Evolutionary conservation across 2,329 filamentous ascomycete genomes (phyloP).

Genomic region (Stagonosporopsis rhizophila): DNA sequence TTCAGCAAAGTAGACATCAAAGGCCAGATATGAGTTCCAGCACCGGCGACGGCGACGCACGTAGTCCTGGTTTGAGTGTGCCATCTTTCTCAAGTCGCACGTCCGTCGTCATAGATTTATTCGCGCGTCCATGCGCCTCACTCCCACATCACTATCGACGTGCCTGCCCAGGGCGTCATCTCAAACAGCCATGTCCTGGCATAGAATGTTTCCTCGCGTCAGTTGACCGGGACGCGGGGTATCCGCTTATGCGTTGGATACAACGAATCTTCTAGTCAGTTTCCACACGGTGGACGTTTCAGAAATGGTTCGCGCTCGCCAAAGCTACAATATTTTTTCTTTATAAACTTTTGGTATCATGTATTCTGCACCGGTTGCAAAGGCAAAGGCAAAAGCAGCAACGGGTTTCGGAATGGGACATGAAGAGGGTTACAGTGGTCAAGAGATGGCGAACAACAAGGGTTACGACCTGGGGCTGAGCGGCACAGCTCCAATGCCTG

Average conservation of each 20-base stretch:
- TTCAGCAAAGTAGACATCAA: constrained; percentile 95
- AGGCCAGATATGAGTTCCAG: constrained; percentile 79
- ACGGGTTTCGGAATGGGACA: constrained; percentile 17
- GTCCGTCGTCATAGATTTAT: constrained; percentile 19
- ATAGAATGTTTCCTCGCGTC: constrained; percentile 26
- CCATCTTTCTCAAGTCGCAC: constrained; percentile 18
- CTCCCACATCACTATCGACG: constrained; percentile 30
- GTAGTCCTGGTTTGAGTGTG: constrained; percentile 5
- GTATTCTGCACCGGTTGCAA: not conserved
- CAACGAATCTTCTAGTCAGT: constrained; percentile 39
- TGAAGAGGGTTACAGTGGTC: not conserved
- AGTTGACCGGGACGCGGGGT: constrained; percentile 40
- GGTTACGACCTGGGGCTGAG: constrained; percentile 4
- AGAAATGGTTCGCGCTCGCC: constrained; percentile 22
- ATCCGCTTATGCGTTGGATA: constrained; percentile 43
- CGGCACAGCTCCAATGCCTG: constrained; percentile 3
- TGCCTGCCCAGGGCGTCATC: constrained; percentile 21
- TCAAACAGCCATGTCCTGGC: constrained; percentile 33
- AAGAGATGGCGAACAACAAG: not conserved
- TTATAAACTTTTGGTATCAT: constrained; percentile 23
- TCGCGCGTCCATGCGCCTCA: constrained; percentile 33
- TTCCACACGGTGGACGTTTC: constrained; percentile 41
- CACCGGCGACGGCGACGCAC: constrained; percentile 5
- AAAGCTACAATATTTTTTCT: constrained; percentile 12
- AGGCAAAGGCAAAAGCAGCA: constrained; percentile 21